These are phyloP conservation scores for Erythrobasidium yunnanense DNA, from an alignment of 768 basidiomycete species.

Conservation along the genomic window DNA sequence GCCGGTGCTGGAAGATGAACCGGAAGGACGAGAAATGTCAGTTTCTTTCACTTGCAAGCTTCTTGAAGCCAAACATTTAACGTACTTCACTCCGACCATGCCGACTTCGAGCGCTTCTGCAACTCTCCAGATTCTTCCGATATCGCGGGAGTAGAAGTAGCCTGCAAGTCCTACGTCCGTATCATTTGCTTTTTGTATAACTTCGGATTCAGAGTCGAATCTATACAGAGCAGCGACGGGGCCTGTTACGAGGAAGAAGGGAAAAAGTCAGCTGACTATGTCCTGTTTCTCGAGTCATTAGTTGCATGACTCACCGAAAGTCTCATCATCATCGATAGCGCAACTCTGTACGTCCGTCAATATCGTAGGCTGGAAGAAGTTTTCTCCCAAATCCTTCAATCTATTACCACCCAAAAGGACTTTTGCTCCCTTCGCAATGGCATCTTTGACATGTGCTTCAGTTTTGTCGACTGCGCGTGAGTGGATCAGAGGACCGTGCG, in stretches of 20 bases:
- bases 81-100: conserved; percentile 30
- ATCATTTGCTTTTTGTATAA: conserved; percentile 70
- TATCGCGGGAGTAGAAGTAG: conserved; percentile 69
- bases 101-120: conserved; percentile 79
- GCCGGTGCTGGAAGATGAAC: conserved; percentile 50
- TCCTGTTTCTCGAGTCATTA: not conserved
- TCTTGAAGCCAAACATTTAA: not conserved
- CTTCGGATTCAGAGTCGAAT: conserved; percentile 91
- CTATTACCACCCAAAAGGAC: conserved; percentile 78
- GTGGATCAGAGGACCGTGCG: conserved; percentile 93
- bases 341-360: conserved; percentile 66
- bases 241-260: conserved; percentile 1
- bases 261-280: not conserved
- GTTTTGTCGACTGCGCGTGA: conserved; percentile 74
- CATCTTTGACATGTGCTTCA: conserved; percentile 72
- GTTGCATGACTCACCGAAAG: conserved; percentile 54
- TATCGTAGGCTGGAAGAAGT: conserved; percentile 79
- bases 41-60: conserved; percentile 6
- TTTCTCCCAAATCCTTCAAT: conserved; percentile 39
- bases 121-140: conserved; percentile 84
- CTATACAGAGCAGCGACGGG: conserved; percentile 69
- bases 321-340: conserved; percentile 70
- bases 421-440: conserved; percentile 70
- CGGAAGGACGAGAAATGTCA: not conserved
- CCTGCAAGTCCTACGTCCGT: conserved; percentile 78